phyloP scores from a whole-genome alignment of 371 early-diverging fungal species.

The Mortierella sp. region DNA sequence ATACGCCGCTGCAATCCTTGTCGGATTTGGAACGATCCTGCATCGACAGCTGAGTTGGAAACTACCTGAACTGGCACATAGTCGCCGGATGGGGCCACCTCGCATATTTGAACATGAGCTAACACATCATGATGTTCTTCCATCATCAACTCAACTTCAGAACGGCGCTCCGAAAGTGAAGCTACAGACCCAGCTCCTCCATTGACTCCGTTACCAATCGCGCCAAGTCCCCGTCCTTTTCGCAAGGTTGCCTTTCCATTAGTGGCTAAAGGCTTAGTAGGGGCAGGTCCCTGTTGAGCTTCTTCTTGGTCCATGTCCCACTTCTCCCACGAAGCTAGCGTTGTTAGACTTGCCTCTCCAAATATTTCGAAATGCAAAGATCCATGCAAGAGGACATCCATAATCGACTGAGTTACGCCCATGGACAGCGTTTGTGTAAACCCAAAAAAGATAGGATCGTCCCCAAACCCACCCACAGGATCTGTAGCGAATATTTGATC shows the following conservation, averaged over 20 bases:
- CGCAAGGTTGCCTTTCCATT: slow-evolving; percentile 15
- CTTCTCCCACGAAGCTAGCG: slow-evolving; percentile 67
- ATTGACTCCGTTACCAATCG: neutral
- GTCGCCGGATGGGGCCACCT: slow-evolving; percentile 76
- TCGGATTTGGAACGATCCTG: slow-evolving; percentile 79
- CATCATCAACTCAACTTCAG: slow-evolving; percentile 78
- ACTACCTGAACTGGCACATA: slow-evolving; percentile 82
- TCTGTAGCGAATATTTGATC: slow-evolving; percentile 81
- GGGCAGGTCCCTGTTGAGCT: slow-evolving; percentile 26
- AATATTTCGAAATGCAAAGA: slow-evolving; percentile 74
- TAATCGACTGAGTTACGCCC: slow-evolving; percentile 58
- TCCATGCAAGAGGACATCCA: slow-evolving; percentile 60
- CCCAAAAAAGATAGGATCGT: slow-evolving; percentile 65
- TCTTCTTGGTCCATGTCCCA: slow-evolving; percentile 66
- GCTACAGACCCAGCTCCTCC: slow-evolving; percentile 21
- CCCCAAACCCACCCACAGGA: slow-evolving; percentile 69
- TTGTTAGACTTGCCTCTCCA: slow-evolving; percentile 66
- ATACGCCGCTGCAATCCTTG: slow-evolving; percentile 92
- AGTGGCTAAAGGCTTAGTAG: neutral
- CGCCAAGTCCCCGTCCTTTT: slow-evolving; percentile 4
- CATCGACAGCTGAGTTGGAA: slow-evolving; percentile 65
- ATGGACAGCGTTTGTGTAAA: slow-evolving; percentile 74
- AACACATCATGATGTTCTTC: slow-evolving; percentile 81
- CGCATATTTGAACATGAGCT: slow-evolving; percentile 79
- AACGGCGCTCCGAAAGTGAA: slow-evolving; percentile 64